Conservation (phyloP, 176 grass and related monocot genomes). For the Puya raimondii region DNA sequence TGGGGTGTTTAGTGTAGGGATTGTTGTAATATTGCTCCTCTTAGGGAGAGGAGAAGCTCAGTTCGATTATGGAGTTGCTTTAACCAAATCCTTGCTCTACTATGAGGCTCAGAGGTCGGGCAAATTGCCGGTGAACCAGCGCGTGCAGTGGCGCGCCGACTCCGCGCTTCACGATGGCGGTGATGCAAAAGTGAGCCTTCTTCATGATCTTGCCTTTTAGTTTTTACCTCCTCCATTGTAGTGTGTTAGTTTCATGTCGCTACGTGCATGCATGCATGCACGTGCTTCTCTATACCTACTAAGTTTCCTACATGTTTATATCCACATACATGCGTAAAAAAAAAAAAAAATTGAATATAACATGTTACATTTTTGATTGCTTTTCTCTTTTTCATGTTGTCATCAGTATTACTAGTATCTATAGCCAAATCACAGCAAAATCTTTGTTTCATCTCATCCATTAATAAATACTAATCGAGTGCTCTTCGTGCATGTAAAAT, state of each 20-base stretch:
- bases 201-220: no score
- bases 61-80: slow-evolving; percentile 37
- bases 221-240: neutral
- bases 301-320: no score
- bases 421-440: no score
- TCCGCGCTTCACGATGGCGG: slow-evolving; percentile 49
- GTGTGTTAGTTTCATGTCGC: neutral
- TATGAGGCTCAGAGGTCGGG: slow-evolving; percentile 74
- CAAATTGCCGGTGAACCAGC: slow-evolving; percentile 40
- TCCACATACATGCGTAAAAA: no score
- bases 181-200: slow-evolving; percentile 37
- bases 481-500: no score
- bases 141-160: slow-evolving; percentile 53
- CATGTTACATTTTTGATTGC: no score
- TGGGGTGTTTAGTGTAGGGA: slow-evolving; percentile 10
- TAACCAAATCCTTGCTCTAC: slow-evolving; percentile 63
- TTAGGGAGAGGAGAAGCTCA: slow-evolving; percentile 8
- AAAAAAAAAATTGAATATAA: no score
- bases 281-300: no score
- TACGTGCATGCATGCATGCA: neutral
- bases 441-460: no score
- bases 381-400: no score
- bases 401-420: no score
- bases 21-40: neutral
- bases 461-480: no score